phyloP scores from a whole-genome alignment of 257 asterid genomes.

The Forsythia suspensa region DNA sequence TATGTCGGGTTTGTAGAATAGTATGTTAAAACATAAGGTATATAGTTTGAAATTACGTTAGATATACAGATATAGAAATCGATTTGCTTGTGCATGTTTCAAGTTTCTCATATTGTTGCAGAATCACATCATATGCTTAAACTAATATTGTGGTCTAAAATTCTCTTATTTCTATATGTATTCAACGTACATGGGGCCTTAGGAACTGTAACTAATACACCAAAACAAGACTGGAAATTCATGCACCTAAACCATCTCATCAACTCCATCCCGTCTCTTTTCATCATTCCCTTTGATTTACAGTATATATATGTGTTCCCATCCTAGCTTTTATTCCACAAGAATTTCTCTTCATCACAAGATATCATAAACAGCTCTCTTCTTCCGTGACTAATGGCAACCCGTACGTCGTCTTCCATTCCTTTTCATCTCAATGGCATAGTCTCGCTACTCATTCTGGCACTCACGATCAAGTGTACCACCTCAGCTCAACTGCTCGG shows the following conservation, averaged over 20 bases:
- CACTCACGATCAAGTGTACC: slow-evolving; percentile 21
- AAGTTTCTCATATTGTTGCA: neutral
- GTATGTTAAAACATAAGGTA: neutral
- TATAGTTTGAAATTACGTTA: too few species aligned
- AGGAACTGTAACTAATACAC: neutral
- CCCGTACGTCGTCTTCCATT: neutral
- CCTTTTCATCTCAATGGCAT: neutral
- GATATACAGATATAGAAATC: too few species aligned
- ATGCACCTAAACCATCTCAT: neutral
- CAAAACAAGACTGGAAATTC: neutral
- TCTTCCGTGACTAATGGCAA: neutral
- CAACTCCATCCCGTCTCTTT: neutral
- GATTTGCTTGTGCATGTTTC: too few species aligned
- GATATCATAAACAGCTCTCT: neutral
- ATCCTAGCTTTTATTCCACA: neutral
- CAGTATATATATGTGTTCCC: neutral
- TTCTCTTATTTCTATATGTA: neutral
- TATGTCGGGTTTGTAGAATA: too few species aligned
- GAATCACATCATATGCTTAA: too few species aligned
- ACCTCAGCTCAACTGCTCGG: slow-evolving; percentile 25
- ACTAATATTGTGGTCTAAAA: neutral
- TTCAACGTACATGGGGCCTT: neutral
- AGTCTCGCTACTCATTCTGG: slow-evolving; percentile 27
- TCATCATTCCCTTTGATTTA: neutral
- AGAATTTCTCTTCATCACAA: too few species aligned